Conservation (phyloP, 192 early-diverging fungal species). For the Blastocladiella britannica region DNA sequence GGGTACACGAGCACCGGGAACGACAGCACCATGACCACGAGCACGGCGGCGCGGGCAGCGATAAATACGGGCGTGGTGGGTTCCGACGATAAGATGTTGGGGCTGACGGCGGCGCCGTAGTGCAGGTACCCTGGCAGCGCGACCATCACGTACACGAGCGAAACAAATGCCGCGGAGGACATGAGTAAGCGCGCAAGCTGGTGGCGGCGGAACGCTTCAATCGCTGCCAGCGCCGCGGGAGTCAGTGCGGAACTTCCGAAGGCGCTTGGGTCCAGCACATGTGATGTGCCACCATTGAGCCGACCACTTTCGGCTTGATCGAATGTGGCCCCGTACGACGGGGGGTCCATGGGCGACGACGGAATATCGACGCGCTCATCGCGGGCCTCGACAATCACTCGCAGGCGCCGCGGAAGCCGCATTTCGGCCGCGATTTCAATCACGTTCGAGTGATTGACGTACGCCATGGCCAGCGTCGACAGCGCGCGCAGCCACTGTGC, state of each 20-base stretch:
- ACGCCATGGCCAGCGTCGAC: not conserved
- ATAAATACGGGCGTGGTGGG: not conserved
- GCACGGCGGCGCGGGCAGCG: not conserved
- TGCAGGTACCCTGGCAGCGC: not conserved
- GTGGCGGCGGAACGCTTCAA: not conserved
- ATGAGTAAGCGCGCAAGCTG: not conserved
- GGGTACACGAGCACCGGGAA: not conserved
- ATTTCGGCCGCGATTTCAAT: not conserved
- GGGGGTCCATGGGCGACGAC: not conserved
- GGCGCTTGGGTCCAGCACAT: no score
- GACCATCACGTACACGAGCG: not conserved
- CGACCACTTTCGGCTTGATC: not conserved
- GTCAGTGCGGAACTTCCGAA: no score
- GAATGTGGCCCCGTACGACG: not conserved
- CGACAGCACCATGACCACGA: not conserved
- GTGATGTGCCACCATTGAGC: no score
- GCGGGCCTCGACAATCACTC: not conserved
- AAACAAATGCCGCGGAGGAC: not conserved
- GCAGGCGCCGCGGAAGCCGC: not conserved
- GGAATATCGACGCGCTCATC: not conserved
- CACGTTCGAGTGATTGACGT: not conserved
- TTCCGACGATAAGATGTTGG: not conserved
- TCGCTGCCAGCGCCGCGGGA: not conserved
- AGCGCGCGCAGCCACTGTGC: not conserved
- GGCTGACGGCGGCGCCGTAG: not conserved